A percentile compares a stretch with the other conserved stretches of the same genome.
These are phyloP conservation scores for Tephrocybe sp. DNA, from an alignment of 768 basidiomycete genomes.

Conservation along the genomic window DNA sequence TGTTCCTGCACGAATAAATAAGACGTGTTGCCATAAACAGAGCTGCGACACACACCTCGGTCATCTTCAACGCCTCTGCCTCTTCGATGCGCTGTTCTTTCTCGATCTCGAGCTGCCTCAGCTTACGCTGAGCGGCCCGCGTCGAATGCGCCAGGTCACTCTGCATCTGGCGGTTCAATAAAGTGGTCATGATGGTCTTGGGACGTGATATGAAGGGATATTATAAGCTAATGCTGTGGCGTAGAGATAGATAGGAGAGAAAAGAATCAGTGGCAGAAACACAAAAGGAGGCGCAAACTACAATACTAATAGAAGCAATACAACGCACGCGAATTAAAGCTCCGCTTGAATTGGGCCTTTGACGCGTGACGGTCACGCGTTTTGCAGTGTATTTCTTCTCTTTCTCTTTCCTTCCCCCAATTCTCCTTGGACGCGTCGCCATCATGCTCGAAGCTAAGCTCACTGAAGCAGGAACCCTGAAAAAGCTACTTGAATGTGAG, in stretches of 20 bases:
- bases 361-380: conserved; percentile 28
- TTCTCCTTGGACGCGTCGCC: conserved; percentile 23
- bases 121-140: conserved; percentile 48
- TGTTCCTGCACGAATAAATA: conserved; percentile 33
- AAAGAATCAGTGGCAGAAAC: neutral
- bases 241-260: neutral
- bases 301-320: conserved; percentile 3
- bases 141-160: conserved; percentile 24
- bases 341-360: conserved; percentile 31
- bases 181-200: conserved; percentile 3
- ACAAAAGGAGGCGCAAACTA: conserved; percentile 11
- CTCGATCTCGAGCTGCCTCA: conserved; percentile 47
- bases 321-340: conserved; percentile 20
- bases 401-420: conserved; percentile 14
- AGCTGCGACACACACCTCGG: conserved; percentile 38
- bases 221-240: neutral
- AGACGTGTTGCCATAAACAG: neutral
- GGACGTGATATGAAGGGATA: neutral
- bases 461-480: conserved; percentile 82
- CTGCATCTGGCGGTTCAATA: conserved; percentile 16
- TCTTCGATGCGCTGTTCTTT: conserved; percentile 55
- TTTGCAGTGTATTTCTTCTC: conserved; percentile 9
- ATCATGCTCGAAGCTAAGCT: conserved; percentile 91
- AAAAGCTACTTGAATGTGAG: conserved; percentile 91
- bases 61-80: conserved; percentile 55